These are phyloP conservation scores for Pichia heedii DNA, from an alignment of 805 yeast species.

Conservation along the genomic window DNA sequence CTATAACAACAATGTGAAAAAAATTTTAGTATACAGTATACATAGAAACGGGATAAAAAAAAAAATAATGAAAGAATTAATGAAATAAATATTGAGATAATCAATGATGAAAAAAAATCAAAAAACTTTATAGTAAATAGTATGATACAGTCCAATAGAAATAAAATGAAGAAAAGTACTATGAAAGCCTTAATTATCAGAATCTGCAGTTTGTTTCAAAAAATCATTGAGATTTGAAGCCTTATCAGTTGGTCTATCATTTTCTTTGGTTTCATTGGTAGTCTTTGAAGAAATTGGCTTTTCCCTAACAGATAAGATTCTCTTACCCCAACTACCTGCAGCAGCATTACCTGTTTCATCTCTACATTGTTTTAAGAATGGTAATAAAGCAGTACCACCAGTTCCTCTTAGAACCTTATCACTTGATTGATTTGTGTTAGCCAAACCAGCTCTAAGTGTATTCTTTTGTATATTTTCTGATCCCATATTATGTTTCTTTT, in stretches of 20 bases:
- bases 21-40: too few relatives aligned
- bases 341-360: conserved; percentile 95
- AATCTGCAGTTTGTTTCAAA: not conserved
- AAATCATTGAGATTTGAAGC: not conserved
- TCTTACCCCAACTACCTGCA: conserved; percentile 85
- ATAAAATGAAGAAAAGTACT: too few relatives aligned
- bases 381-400: conserved; percentile 87
- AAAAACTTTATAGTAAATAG: too few relatives aligned
- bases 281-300: conserved; percentile 8
- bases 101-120: too few relatives aligned
- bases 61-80: too few relatives aligned
- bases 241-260: not conserved
- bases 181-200: too few relatives aligned
- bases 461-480: conserved; percentile 30
- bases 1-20: too few relatives aligned
- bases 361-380: conserved; percentile 89
- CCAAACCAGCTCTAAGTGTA: conserved; percentile 61
- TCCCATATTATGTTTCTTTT: conserved; percentile 42
- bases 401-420: conserved; percentile 68
- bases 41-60: too few relatives aligned
- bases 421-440: conserved; percentile 31
- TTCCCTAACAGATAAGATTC: conserved; percentile 33
- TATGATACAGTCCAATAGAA: too few relatives aligned
- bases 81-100: too few relatives aligned
- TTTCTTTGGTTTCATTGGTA: not conserved